A percentile compares a stretch with the other conserved stretches of the same genome.
Evolutionary conservation across 352 stramenopile genomes (phyloP).

Genomic region (Phytopythium aichiense): DNA sequence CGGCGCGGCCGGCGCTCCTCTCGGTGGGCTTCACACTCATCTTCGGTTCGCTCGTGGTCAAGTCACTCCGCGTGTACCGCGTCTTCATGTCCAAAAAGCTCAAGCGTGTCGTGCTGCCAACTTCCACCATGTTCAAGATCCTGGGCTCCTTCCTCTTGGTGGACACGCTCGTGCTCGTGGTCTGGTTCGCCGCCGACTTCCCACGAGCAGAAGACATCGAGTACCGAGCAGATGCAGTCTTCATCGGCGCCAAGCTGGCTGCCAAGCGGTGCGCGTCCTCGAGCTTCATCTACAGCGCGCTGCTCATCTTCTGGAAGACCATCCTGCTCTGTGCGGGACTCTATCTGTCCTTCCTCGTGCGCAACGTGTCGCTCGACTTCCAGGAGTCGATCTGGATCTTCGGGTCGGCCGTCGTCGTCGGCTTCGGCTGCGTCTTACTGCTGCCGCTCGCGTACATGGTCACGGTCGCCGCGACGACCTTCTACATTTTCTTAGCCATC

Average conservation of each 20-base stretch:
- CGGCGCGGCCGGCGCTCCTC: constrained; percentile 9
- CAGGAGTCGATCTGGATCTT: constrained; percentile 34
- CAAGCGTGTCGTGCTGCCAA: constrained; percentile 18
- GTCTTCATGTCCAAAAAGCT: constrained; percentile 19
- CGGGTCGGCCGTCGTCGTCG: constrained; percentile 19
- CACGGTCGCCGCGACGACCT: constrained; percentile 8
- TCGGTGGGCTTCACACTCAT: constrained; percentile 17
- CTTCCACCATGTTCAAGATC: constrained; percentile 16
- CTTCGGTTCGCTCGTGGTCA: constrained; percentile 18
- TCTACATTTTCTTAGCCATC: constrained; percentile 5
- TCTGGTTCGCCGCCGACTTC: constrained; percentile 20
- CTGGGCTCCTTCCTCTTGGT: constrained; percentile 11
- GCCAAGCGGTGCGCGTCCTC: constrained; percentile 9
- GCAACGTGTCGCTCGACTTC: constrained; percentile 28
- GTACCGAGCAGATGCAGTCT: neutral
- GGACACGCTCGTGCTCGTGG: constrained; percentile 17
- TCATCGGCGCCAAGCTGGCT: neutral
- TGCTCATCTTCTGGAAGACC: constrained; percentile 41
- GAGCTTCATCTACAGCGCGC: constrained; percentile 25
- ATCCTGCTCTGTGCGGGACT: constrained; percentile 18
- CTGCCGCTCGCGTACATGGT: constrained; percentile 18
- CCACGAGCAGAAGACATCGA: constrained; percentile 4
- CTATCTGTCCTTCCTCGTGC: constrained; percentile 28
- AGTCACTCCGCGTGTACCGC: constrained; percentile 29
- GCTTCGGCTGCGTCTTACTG: constrained; percentile 16